Base-by-base conservation (phyloP, 208 protist genomes). In the Acanthamoeba triangularis region DNA sequence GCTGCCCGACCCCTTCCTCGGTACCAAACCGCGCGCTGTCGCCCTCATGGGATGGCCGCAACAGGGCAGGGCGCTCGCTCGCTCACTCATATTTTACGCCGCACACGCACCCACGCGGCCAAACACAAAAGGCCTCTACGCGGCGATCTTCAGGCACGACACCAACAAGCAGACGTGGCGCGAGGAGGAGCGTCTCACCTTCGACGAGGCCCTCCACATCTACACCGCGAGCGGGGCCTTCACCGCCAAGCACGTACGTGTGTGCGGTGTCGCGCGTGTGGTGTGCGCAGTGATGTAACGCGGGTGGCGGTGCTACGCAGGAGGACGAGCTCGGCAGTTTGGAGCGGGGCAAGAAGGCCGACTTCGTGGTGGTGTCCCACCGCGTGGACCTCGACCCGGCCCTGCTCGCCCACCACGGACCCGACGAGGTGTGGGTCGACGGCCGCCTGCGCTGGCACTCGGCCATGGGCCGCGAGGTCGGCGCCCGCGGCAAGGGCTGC, bases 191-290 rank as follows among this genome's bases (percentile, higher is more conserved):
- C 96, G 96, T 37, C 88, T 98, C 90, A 96, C 97, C 37, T 97
- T 98, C 95, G 97, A 97, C 72, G 76, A 96, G 8, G 97, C 97
- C 33, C 56, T 98, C 41, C 96, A 96, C 76, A 95, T 94, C 56
- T 98, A 98, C 95, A 98, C 97, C 20, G 95, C 96, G 72, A 97
- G 97, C 65, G 95, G 95, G 37, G 97, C 97, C 20, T 97, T 98
- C 93, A 97, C 95, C 67, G 96, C 96, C 65, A 65, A 65, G 59
- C 59, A 5, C 3, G 59, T 65, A 65, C 59, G 20, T 65, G 59
- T 28, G 59, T n/a, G 59, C 25, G n/a, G n/a, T 65, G 59, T 65
- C 25, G 59, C 20, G 59, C 59, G 20, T 28, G 25, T 65, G 20
- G 25, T n/a, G 14, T 28, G 59, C 59, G 20, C 59, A 28, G 20